phyloP scores from a whole-genome alignment of 2,329 filamentous ascomycete genomes.

The Daldinia sp. region DNA sequence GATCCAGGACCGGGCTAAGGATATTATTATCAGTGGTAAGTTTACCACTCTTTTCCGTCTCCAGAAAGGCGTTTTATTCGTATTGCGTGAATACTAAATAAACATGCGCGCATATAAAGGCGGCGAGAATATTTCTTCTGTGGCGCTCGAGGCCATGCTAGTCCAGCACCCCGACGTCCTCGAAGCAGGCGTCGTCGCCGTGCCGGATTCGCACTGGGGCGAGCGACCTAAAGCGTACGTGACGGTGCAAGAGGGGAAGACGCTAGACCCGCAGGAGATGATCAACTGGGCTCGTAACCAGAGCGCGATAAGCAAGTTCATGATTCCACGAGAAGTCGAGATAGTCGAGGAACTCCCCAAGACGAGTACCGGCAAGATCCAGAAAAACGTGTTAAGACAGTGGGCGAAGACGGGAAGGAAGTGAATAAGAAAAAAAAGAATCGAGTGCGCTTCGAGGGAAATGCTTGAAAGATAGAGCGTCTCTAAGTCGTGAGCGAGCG shows the following conservation, averaged over 20 bases:
- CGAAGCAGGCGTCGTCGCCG: constrained; percentile 90
- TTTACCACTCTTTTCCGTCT: not conserved
- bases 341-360: constrained; percentile 91
- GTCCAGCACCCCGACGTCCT: constrained; percentile 89
- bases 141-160: constrained; percentile 91
- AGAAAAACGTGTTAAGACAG: constrained; percentile 91
- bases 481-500: too few species aligned
- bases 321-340: constrained; percentile 81
- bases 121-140: constrained; percentile 95
- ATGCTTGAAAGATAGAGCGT: not conserved
- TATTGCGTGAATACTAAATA: constrained; percentile 9
- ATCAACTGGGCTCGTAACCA: constrained; percentile 88
- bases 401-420: constrained; percentile 73
- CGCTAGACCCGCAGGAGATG: constrained; percentile 73
- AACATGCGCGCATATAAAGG: constrained; percentile 61
- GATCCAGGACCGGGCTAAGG: constrained; percentile 93
- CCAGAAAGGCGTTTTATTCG: not conserved
- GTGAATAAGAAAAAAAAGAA: not conserved
- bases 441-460: not conserved
- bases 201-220: constrained; percentile 91
- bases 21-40: constrained; percentile 95
- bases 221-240: constrained; percentile 96
- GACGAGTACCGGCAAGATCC: constrained; percentile 95
- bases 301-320: constrained; percentile 87
- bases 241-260: constrained; percentile 78